Conservation (phyloP, 768 basidiomycete genomes). For the Basidioascus undulatus region DNA sequence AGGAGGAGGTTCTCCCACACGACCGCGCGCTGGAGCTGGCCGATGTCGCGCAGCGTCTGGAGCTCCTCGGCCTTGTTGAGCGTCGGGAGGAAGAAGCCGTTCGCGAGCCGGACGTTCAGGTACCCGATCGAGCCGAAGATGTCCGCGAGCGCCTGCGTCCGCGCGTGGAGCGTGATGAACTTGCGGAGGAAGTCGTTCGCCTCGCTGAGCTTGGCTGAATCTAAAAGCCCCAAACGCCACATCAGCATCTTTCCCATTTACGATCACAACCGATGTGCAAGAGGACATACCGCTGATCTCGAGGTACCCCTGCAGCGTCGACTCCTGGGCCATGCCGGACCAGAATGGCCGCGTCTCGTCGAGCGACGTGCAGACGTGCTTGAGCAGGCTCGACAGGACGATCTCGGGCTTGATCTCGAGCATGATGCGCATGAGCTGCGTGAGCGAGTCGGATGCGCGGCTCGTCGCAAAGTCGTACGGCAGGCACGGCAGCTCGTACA, state of each 20-base stretch:
- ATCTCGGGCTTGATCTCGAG: slow-evolving; percentile 61
- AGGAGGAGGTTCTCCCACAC: slow-evolving; percentile 72
- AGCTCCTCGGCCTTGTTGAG: slow-evolving; percentile 40
- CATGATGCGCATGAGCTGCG: slow-evolving; percentile 70
- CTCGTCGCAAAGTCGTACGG: slow-evolving; percentile 74
- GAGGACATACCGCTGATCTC: slow-evolving; percentile 26
- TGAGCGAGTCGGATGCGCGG: slow-evolving; percentile 60
- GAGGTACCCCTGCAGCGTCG: slow-evolving; percentile 41
- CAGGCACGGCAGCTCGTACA: slow-evolving; percentile 61
- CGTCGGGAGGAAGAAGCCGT: slow-evolving; percentile 47
- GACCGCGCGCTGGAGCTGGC: slow-evolving; percentile 51
- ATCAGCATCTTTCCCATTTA: no score
- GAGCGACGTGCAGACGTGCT: slow-evolving; percentile 44
- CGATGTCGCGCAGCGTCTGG: slow-evolving; percentile 44
- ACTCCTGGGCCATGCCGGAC: slow-evolving; percentile 27
- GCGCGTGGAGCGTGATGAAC: slow-evolving; percentile 50
- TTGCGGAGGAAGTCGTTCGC: slow-evolving; percentile 44
- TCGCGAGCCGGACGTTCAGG: slow-evolving; percentile 51
- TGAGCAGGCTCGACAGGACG: slow-evolving; percentile 43
- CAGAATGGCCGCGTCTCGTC: slow-evolving; percentile 48
- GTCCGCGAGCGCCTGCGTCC: slow-evolving; percentile 61
- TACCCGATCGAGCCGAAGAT: slow-evolving; percentile 64
- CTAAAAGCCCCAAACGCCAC: slow-evolving; percentile 19
- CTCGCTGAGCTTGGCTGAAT: slow-evolving; percentile 23
- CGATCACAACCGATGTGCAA: slow-evolving; percentile 1